Conservation (phyloP, 306 rosid species). For the Trifolium pratense region DNA sequence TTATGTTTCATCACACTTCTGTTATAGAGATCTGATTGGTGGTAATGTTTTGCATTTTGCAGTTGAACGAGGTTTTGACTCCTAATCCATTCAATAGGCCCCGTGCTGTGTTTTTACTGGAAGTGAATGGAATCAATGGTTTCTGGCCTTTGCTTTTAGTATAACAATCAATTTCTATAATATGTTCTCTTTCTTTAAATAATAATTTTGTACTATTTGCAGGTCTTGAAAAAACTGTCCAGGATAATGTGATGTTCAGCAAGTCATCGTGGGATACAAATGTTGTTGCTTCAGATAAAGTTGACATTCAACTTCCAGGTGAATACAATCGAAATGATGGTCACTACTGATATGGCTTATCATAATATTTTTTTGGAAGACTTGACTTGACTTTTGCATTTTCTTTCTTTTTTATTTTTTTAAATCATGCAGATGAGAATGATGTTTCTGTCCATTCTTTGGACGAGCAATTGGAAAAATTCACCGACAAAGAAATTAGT, state of each 20-base stretch:
- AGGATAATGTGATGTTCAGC: conserved; percentile 55
- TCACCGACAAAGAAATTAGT: conserved; percentile 61
- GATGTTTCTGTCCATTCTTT: conserved; percentile 70
- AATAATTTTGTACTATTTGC: conserved; percentile 42
- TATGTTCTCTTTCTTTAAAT: conserved; percentile 13
- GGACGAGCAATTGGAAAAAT: conserved; percentile 65
- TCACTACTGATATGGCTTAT: conserved; percentile 5
- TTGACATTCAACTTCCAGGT: conserved; percentile 83
- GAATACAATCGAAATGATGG: conserved; percentile 24
- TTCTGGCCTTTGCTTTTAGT: conserved; percentile 37
- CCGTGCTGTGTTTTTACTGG: conserved; percentile 76
- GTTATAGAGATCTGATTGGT: conserved; percentile 37
- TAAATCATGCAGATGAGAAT: conserved; percentile 64
- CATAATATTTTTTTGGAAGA: conserved; percentile 3
- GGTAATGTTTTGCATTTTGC: conserved; percentile 44
- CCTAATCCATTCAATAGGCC: conserved; percentile 98
- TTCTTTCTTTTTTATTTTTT: conserved; percentile 1
- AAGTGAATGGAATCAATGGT: conserved; percentile 79
- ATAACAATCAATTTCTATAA: conserved; percentile 22
- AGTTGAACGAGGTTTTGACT: conserved; percentile 79
- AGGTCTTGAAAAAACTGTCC: conserved; percentile 59
- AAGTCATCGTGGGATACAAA: conserved; percentile 50
- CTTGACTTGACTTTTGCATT: background rate
- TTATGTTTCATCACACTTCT: conserved; percentile 27
- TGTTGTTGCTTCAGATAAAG: conserved; percentile 53